Evolutionary conservation across 139 green algal genomes (phyloP), one percentile per base, ranked within the genome.

Genomic region (Closterium sp.): DNA sequence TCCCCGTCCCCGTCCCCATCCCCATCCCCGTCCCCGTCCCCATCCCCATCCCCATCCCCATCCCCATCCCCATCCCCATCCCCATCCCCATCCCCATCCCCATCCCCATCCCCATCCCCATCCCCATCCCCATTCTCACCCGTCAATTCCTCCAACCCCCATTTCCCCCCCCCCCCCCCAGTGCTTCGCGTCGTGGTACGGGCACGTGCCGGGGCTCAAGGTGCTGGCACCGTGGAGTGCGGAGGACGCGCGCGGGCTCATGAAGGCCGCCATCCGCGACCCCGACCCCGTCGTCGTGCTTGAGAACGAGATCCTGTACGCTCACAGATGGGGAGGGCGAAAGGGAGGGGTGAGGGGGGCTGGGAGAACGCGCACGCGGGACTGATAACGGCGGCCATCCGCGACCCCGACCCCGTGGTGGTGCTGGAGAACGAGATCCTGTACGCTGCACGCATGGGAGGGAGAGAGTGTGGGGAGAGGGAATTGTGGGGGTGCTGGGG

Each of bases 131-230:
- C 50, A 73, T 22, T 24, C 50, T 0, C 50, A 24, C 24, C 50
- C 0, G 10, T 24, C 17, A 70, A 22, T 19, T 19, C 17, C 62
- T 6, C 62, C 13, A 0, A 13, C 17, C 62, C 2, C 62, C 50
- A 2, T 73, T 3, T 2, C 50, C 50, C 13, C 13, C 10, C 50
- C 62, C 62, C 62, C 19, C 62, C 62, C 62, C 62, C 98, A 99
- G 95, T 99, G 97, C 94, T 99, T 99, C 94, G 97, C 98, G 30
- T 96, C 98, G 0, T 99, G 98, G 98, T 99, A 99, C 94, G 96
- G 91, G 91, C 96, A 95, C 62, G 96, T 98, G 19, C 98, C 98
- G 2, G 98, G 98, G 0, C 97, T 99, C 31, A 99, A 99, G 96
- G 98, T 99, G 84, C n/a, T 99, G 28, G 96, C 97, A 0, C 98